A percentile compares a stretch with the other conserved stretches of the same genome.
Conservation (phyloP, 805 yeast genomes). For the Hanseniaspora thailandica region DNA sequence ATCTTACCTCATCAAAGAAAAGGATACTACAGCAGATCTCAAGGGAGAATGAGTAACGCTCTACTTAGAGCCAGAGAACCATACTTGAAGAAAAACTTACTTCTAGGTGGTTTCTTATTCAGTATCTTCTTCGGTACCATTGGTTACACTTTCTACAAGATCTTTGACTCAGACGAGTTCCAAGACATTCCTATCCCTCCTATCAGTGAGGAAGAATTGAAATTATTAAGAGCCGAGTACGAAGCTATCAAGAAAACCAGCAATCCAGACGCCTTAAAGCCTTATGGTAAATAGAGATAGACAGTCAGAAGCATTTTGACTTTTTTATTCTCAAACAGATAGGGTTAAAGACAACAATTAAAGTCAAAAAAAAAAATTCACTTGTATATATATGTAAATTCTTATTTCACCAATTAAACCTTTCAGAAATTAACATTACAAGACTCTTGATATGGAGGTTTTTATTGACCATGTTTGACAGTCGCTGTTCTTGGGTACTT, state of each 20-base stretch:
- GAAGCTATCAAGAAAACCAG: slow-evolving; percentile 32
- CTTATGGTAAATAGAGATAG: background rate
- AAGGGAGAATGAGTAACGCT: slow-evolving; percentile 75
- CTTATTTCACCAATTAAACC: too few species aligned
- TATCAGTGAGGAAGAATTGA: slow-evolving; percentile 63
- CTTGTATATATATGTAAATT: too few species aligned
- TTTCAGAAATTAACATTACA: too few species aligned
- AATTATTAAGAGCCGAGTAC: slow-evolving; percentile 59
- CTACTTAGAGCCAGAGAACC: slow-evolving; percentile 83
- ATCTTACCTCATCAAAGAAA: slow-evolving; percentile 15
- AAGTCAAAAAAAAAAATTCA: background rate
- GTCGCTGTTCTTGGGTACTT: too few species aligned
- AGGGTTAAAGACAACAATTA: too few species aligned
- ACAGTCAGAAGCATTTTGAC: too few species aligned
- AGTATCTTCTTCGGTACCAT: slow-evolving; percentile 62
- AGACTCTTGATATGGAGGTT: too few species aligned
- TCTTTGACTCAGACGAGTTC: slow-evolving; percentile 64
- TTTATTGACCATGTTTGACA: too few species aligned
- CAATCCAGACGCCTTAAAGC: background rate
- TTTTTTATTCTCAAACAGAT: too few species aligned
- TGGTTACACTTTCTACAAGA: slow-evolving; percentile 48
- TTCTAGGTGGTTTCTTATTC: slow-evolving; percentile 45
- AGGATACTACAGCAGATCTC: slow-evolving; percentile 8
- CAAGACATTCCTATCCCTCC: slow-evolving; percentile 93
- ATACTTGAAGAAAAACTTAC: slow-evolving; percentile 65